Conservation (phyloP, 2,329 filamentous ascomycete species). For the Monosporascus cannonballus region DNA sequence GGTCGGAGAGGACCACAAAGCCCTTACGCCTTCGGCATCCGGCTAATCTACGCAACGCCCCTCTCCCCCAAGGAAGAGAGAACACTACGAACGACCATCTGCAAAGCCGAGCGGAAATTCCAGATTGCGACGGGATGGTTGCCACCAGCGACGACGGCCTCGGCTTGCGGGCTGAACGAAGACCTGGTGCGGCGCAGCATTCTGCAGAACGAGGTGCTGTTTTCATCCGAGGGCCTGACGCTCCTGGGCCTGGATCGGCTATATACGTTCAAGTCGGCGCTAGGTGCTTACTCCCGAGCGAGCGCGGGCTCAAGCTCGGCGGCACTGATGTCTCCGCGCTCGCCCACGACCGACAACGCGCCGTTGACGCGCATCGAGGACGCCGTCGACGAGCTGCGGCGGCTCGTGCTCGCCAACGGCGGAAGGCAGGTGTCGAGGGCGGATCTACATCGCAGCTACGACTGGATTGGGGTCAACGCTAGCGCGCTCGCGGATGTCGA, state of each 20-base stretch:
- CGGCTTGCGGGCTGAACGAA: constrained; percentile 38
- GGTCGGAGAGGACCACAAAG: constrained; percentile 15
- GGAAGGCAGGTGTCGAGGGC: constrained; percentile 43
- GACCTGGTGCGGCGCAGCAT: constrained; percentile 52
- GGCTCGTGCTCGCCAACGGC: constrained; percentile 49
- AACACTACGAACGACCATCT: constrained; percentile 40
- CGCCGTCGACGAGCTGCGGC: constrained; percentile 57
- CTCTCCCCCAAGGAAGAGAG: constrained; percentile 42
- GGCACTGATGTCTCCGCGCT: constrained; percentile 13
- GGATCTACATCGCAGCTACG: constrained; percentile 49
- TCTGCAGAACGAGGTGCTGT: constrained; percentile 55
- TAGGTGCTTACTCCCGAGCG: constrained; percentile 49
- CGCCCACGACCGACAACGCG: constrained; percentile 16
- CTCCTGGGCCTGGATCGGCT: constrained; percentile 55
- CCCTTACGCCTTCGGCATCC: constrained; percentile 39
- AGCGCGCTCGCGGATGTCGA: constrained; percentile 48
- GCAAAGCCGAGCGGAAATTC: constrained; percentile 47
- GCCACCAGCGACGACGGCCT: constrained; percentile 35
- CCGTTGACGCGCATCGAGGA: constrained; percentile 42
- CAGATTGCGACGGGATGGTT: constrained; percentile 25
- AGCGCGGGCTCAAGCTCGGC: constrained; percentile 6
- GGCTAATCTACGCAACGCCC: constrained; percentile 42
- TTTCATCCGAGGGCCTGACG: constrained; percentile 52
- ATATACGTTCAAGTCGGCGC: constrained; percentile 58
- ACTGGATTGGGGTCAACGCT: constrained; percentile 48